A percentile compares a stretch with the other conserved stretches of the same genome.
Evolutionary conservation across 164 flowering plant genomes (phyloP).

Genomic region (Piper betle): DNA sequence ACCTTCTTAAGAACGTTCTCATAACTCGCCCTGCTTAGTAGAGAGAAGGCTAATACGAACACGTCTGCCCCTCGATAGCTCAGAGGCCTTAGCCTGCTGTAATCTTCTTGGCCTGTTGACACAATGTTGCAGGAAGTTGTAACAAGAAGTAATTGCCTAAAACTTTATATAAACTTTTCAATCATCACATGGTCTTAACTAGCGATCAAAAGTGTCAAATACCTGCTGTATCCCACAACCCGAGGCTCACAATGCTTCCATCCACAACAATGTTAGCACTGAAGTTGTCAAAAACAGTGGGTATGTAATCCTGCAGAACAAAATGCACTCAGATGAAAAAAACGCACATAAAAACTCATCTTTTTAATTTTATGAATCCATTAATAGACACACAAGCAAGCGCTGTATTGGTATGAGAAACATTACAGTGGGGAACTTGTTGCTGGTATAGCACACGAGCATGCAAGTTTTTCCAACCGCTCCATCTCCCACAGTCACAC

Average conservation of each 20-base stretch:
- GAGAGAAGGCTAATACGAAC: slow-evolving; percentile 91
- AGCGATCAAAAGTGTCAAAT: not conserved
- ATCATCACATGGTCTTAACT: not conserved
- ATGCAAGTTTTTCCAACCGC: slow-evolving; percentile 96
- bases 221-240: slow-evolving; percentile 75
- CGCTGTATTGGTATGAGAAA: not conserved
- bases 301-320: slow-evolving; percentile 44
- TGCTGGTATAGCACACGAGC: slow-evolving; percentile 96
- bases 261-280: slow-evolving; percentile 57
- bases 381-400: not conserved
- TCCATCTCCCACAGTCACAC: slow-evolving; percentile 99
- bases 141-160: not conserved
- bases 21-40: slow-evolving; percentile 92
- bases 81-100: slow-evolving; percentile 94
- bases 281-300: slow-evolving; percentile 62
- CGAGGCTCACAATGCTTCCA: slow-evolving; percentile 43
- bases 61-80: slow-evolving; percentile 98
- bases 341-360: not conserved
- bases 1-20: slow-evolving; percentile 99
- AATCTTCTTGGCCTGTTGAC: slow-evolving; percentile 88
- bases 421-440: slow-evolving; percentile 93
- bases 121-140: not conserved
- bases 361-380: no score
- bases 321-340: not conserved
- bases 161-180: no score